Evolutionary conservation across 371 early-diverging fungal species (phyloP).

Genomic region (Mucor circinelloides): DNA sequence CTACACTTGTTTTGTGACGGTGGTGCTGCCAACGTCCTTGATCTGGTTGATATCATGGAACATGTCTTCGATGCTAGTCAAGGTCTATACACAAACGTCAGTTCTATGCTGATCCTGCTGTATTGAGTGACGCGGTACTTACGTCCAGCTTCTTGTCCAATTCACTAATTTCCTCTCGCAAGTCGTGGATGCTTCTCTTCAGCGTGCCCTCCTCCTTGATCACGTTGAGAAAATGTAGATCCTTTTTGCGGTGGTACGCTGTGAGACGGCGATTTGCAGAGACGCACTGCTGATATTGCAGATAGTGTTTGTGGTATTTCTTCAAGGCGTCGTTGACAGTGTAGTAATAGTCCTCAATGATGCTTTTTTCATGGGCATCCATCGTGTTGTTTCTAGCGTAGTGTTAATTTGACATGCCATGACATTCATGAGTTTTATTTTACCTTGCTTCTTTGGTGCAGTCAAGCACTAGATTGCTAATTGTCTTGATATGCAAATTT

Average conservation of each 20-base stretch:
- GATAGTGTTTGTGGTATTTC: not conserved
- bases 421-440: too few species aligned
- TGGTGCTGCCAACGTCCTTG: not conserved
- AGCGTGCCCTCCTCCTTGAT: not conserved
- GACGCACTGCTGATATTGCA: not conserved
- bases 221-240: not conserved
- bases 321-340: not conserved
- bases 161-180: not conserved
- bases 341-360: not conserved
- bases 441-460: not conserved
- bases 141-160: not conserved
- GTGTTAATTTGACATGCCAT: not conserved
- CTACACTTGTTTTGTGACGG: not conserved
- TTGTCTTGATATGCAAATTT: not conserved
- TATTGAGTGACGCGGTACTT: too few species aligned
- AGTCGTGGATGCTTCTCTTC: not conserved
- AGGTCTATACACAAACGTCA: not conserved
- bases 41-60: not conserved
- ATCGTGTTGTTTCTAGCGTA: not conserved
- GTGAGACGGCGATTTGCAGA: not conserved
- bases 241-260: not conserved
- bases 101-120: not conserved
- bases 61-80: not conserved
- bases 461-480: not conserved
- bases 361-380: not conserved